Evolutionary conservation across 805 yeast species (phyloP).

Genomic region (Monosporozyma unispora): DNA sequence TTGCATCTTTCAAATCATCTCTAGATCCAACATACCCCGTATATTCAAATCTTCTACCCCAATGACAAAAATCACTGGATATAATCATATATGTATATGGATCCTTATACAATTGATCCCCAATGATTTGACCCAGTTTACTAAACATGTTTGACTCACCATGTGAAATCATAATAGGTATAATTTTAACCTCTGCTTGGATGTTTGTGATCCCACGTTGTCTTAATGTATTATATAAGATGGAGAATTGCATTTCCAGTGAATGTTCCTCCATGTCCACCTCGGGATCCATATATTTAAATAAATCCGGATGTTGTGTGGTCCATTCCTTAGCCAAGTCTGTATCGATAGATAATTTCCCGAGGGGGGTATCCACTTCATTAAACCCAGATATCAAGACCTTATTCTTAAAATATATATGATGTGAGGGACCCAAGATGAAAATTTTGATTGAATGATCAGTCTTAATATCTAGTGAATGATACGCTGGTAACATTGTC

Average conservation of each 20-base stretch:
- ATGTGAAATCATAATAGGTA: conserved; percentile 77
- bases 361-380: conserved; percentile 73
- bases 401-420: conserved; percentile 61
- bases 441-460: conserved; percentile 49
- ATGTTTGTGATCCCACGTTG: conserved; percentile 24
- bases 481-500: conserved; percentile 69
- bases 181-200: conserved; percentile 37
- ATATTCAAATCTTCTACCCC: conserved; percentile 68
- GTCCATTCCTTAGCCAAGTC: conserved; percentile 30
- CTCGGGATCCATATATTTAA: conserved; percentile 46
- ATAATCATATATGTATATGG: conserved; percentile 55
- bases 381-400: conserved; percentile 46
- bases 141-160: conserved; percentile 38
- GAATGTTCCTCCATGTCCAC: conserved; percentile 84
- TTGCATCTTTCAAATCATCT: conserved; percentile 20
- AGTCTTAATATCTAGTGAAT: conserved; percentile 40
- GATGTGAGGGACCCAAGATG: conserved; percentile 89
- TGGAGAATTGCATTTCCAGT: conserved; percentile 89
- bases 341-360: conserved; percentile 58
- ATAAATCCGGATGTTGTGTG: conserved; percentile 19
- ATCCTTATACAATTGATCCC: conserved; percentile 45
- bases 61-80: conserved; percentile 85
- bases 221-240: conserved; percentile 41
- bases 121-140: conserved; percentile 40
- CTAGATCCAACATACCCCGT: conserved; percentile 37